Percentiles rank a stretch among this genome's conserved stretches.
Conservation (phyloP, 208 protist genomes). For the Crithidia expoeki region DNA sequence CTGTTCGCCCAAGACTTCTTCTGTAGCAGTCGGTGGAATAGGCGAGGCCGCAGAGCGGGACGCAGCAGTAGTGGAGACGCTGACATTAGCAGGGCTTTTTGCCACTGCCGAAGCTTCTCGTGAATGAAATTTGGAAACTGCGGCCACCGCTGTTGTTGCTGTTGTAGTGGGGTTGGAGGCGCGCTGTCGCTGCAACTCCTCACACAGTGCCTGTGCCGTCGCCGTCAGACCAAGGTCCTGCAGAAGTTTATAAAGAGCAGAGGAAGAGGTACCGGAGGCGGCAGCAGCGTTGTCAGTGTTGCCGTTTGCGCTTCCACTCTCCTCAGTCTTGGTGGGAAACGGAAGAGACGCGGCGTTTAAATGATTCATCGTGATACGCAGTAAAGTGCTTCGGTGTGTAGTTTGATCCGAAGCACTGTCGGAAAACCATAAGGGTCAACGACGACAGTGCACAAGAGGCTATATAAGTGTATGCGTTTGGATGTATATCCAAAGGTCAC, state of each 20-base stretch:
- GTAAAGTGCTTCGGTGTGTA: no score
- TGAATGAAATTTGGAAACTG: neutral
- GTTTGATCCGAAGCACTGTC: no score
- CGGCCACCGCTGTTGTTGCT: neutral
- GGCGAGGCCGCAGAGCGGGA: neutral
- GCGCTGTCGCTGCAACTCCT: constrained; percentile 41
- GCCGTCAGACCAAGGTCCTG: constrained; percentile 55
- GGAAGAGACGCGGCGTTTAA: no score
- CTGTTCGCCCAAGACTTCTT: no score
- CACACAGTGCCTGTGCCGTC: constrained; percentile 50
- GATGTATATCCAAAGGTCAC: no score
- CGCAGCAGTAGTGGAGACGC: neutral
- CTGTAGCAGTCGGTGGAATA: no score
- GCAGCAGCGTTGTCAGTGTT: no score
- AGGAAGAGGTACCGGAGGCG: constrained; percentile 30
- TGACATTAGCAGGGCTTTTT: neutral
- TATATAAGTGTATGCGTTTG: no score
- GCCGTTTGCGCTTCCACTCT: neutral
- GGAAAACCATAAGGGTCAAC: no score
- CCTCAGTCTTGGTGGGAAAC: neutral
- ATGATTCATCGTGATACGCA: no score
- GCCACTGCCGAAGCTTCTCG: neutral
- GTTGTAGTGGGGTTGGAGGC: neutral
- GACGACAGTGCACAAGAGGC: no score
- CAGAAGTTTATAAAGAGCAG: constrained; percentile 48